These are phyloP conservation scores for Arabidopsis arenosa DNA, from an alignment of 345 rosid species.

Conservation along the genomic window DNA sequence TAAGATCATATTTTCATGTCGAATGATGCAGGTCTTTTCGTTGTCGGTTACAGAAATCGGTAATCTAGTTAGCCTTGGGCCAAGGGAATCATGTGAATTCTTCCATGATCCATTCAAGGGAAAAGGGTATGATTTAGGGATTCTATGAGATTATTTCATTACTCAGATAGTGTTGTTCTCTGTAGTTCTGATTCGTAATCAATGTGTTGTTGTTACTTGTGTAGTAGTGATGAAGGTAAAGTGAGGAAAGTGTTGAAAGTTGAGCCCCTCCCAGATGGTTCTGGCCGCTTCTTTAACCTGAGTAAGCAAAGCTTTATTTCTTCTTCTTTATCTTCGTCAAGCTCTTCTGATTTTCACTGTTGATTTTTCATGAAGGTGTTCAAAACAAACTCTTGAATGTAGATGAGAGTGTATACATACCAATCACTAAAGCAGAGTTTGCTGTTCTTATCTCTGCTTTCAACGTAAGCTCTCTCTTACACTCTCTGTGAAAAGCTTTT, in stretches of 20 bases:
- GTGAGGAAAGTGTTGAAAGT: slow-evolving; percentile 90
- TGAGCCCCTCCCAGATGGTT: slow-evolving; percentile 94
- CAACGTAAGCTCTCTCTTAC: slow-evolving; percentile 56
- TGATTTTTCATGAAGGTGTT: slow-evolving; percentile 59
- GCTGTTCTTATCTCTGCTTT: slow-evolving; percentile 76
- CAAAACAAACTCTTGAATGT: slow-evolving; percentile 79
- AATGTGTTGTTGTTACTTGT: slow-evolving; percentile 37
- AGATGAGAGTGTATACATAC: slow-evolving; percentile 85
- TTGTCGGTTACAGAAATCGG: slow-evolving; percentile 86
- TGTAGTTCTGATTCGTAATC: not conserved
- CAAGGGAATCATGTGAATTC: slow-evolving; percentile 79
- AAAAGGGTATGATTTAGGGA: slow-evolving; percentile 59
- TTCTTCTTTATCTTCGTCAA: not conserved
- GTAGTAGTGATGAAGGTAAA: slow-evolving; percentile 89
- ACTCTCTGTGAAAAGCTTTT: slow-evolving; percentile 10
- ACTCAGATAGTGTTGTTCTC: not conserved
- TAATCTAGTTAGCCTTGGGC: slow-evolving; percentile 67
- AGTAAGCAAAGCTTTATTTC: slow-evolving; percentile 50
- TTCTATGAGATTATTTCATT: not conserved
- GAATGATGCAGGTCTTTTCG: slow-evolving; percentile 68
- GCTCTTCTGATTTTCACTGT: slow-evolving; percentile 27
- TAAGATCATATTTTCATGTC: slow-evolving; percentile 6
- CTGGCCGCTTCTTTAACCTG: slow-evolving; percentile 93
- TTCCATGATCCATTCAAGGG: slow-evolving; percentile 89
- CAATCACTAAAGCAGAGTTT: slow-evolving; percentile 78